Evolutionary conservation across 805 yeast genomes (phyloP).

Genomic region (Candida xyloterini): DNA sequence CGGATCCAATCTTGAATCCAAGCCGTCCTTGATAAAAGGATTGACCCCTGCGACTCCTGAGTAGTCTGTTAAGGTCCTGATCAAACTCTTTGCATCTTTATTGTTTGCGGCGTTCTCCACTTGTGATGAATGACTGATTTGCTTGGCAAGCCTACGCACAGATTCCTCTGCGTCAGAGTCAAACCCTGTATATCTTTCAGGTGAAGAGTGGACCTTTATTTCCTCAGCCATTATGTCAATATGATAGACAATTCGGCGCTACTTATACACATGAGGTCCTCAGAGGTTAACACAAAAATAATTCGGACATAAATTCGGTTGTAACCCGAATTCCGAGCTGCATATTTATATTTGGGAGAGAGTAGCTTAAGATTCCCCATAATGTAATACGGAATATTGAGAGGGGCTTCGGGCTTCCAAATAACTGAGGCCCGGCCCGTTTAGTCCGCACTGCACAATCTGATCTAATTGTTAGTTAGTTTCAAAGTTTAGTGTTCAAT

Average conservation of each 20-base stretch:
- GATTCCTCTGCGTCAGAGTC: not conserved
- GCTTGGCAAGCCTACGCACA: not conserved
- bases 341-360: too few relatives aligned
- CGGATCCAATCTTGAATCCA: conserved; percentile 47
- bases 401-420: too few relatives aligned
- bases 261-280: too few relatives aligned
- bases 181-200: not conserved
- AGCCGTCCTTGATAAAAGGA: not conserved
- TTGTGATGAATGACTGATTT: not conserved
- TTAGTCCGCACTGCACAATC: too few relatives aligned
- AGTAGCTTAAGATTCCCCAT: too few relatives aligned
- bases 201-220: not conserved
- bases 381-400: too few relatives aligned
- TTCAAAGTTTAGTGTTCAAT: too few relatives aligned
- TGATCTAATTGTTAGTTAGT: too few relatives aligned
- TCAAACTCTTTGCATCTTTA: not conserved
- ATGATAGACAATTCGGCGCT: not conserved
- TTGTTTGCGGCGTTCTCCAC: not conserved
- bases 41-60: not conserved
- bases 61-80: not conserved
- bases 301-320: too few relatives aligned
- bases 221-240: not conserved
- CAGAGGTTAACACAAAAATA: too few relatives aligned
- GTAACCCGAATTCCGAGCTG: too few relatives aligned
- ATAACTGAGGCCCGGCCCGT: too few relatives aligned